phyloP scores from a whole-genome alignment of 495 filamentous ascomycete genomes.

The Melanomma pulvis-pyrius region DNA sequence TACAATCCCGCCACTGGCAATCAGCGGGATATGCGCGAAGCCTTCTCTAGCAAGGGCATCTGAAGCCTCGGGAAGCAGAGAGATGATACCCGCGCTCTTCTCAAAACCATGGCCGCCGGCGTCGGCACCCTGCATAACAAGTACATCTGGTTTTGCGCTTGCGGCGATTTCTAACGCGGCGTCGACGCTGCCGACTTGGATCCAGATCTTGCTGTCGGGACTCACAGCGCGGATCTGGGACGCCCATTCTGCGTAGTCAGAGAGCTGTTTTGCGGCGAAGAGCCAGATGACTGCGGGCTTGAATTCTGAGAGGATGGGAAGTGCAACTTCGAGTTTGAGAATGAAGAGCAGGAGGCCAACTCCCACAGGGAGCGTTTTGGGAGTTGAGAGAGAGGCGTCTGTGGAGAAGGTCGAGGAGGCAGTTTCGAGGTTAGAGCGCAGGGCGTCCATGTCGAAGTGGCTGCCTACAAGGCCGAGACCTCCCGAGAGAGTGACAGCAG shows the following conservation, averaged over 20 bases:
- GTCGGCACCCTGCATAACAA: constrained; percentile 74
- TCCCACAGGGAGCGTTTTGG: constrained; percentile 58
- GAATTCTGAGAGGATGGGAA: constrained; percentile 49
- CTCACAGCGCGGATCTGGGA: constrained; percentile 52
- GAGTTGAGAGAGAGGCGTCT: not conserved
- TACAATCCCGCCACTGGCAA: constrained; percentile 73
- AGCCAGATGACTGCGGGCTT: constrained; percentile 71
- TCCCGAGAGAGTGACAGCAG: constrained; percentile 65
- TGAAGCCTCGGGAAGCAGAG: constrained; percentile 59
- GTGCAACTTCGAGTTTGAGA: constrained; percentile 51
- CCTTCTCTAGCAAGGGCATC: constrained; percentile 52
- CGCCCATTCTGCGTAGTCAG: constrained; percentile 62
- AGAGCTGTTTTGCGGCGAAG: constrained; percentile 59
- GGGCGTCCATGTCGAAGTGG: constrained; percentile 40
- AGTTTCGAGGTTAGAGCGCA: constrained; percentile 30
- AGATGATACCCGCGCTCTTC: constrained; percentile 61
- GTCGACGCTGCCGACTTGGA: constrained; percentile 64
- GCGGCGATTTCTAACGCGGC: constrained; percentile 55
- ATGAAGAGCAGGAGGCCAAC: constrained; percentile 65
- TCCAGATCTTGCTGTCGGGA: constrained; percentile 60
- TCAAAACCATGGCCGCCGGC: constrained; percentile 73
- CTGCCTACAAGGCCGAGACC: constrained; percentile 49
- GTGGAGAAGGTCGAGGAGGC: constrained; percentile 28
- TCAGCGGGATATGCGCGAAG: constrained; percentile 38
- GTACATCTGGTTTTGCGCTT: constrained; percentile 57